phyloP scores from a whole-genome alignment of 768 basidiomycete genomes.

The Russula compacta region DNA sequence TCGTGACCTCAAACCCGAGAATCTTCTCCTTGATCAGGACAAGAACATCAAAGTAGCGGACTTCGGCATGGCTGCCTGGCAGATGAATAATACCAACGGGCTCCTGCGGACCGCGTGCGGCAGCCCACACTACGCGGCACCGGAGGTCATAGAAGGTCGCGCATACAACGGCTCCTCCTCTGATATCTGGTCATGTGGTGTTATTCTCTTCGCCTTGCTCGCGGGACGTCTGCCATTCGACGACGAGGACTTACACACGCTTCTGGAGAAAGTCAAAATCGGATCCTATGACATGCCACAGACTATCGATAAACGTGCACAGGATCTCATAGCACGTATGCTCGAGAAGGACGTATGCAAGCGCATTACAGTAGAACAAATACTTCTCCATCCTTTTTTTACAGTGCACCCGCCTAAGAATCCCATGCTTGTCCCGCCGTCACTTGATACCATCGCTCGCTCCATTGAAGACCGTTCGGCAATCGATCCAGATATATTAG shows the following conservation, averaged over 20 bases:
- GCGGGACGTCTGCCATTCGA: slow-evolving; percentile 88
- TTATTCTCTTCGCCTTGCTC: slow-evolving; percentile 86
- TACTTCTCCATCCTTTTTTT: slow-evolving; percentile 75
- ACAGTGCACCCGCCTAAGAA: slow-evolving; percentile 42
- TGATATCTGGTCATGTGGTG: slow-evolving; percentile 96
- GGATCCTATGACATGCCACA: slow-evolving; percentile 68
- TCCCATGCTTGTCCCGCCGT: slow-evolving; percentile 39
- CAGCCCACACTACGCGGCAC: slow-evolving; percentile 91
- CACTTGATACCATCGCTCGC: slow-evolving; percentile 56
- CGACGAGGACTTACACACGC: slow-evolving; percentile 65
- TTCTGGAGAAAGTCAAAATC: slow-evolving; percentile 74
- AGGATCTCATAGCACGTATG: slow-evolving; percentile 75
- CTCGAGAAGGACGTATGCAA: slow-evolving; percentile 62
- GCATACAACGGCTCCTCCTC: slow-evolving; percentile 81
- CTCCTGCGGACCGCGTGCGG: slow-evolving; percentile 82
- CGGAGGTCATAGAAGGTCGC: slow-evolving; percentile 78
- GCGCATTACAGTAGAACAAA: slow-evolving; percentile 77
- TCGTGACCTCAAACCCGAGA: slow-evolving; percentile 88
- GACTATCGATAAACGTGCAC: slow-evolving; percentile 58
- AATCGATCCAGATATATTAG: slow-evolving; percentile 85
- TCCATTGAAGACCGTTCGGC: slow-evolving; percentile 54
- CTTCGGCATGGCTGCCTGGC: slow-evolving; percentile 97
- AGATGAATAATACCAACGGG: slow-evolving; percentile 46
- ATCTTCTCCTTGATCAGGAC: slow-evolving; percentile 74
- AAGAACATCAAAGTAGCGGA: slow-evolving; percentile 92